A percentile compares a stretch with the other conserved stretches of the same genome.
These are phyloP conservation scores for Venturia pyrina DNA, from an alignment of 2,329 filamentous ascomycete genomes.

Conservation along the genomic window DNA sequence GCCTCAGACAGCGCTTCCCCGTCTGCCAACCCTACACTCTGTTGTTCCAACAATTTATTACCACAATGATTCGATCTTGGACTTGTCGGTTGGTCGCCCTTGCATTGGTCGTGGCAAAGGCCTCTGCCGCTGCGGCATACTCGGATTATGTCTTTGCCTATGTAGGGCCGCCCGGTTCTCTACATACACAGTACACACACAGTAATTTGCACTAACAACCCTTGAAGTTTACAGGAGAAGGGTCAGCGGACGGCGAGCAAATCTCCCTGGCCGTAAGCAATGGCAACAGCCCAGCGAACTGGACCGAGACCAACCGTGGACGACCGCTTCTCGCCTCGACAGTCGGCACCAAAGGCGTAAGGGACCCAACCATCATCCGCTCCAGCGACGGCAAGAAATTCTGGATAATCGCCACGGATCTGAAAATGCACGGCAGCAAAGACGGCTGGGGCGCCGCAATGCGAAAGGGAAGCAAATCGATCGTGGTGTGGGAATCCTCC, in stretches of 20 bases:
- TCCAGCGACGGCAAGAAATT: conserved; percentile 6
- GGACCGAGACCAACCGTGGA: not conserved
- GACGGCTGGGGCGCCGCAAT: not conserved
- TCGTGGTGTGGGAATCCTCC: conserved; percentile 9
- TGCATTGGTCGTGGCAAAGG: not conserved
- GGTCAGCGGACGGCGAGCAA: not conserved
- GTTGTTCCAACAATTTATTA: too few species aligned
- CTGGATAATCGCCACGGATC: conserved; percentile 11
- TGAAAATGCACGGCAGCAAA: conserved; percentile 7
- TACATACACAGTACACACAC: too few species aligned
- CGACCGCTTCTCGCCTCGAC: not conserved
- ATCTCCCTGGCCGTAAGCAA: conserved; percentile 7
- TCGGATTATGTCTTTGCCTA: conserved; percentile 3
- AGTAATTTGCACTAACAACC: not conserved
- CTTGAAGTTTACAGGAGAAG: conserved; percentile 8
- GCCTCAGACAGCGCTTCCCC: not conserved
- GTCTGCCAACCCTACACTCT: too few species aligned
- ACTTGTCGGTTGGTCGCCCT: not conserved
- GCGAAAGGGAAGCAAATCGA: not conserved
- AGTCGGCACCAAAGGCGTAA: conserved; percentile 6
- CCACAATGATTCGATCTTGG: not conserved
- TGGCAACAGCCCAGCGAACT: not conserved
- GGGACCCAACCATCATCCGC: conserved; percentile 7
- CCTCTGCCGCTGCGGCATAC: not conserved
- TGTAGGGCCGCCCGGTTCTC: not conserved